phyloP scores from a whole-genome alignment of 225 moss, liverwort and hornwort genomes.

The Marchantia paleacea region DNA sequence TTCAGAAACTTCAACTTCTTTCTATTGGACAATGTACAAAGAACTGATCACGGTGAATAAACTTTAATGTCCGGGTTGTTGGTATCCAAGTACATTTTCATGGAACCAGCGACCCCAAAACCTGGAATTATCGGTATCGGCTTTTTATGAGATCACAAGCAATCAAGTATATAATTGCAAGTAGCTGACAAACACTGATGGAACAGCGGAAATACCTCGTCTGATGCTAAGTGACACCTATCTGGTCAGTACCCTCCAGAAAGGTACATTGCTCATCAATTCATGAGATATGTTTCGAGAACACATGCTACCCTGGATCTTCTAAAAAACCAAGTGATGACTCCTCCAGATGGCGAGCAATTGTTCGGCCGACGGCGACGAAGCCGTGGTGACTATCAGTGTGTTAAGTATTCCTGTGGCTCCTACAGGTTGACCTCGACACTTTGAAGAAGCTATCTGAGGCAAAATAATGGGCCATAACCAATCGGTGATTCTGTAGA shows the following conservation, averaged over 20 bases:
- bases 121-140: slow-evolving; percentile 2
- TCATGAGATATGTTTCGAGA: not conserved
- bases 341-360: not conserved
- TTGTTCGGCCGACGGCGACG: not conserved
- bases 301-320: slow-evolving; percentile 1
- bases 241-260: not conserved
- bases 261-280: slow-evolving; percentile 9
- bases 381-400: not conserved
- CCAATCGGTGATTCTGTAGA: slow-evolving; percentile 1
- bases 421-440: not conserved
- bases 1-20: not conserved
- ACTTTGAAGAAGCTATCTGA: not conserved
- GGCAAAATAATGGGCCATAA: not conserved
- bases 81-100: not conserved
- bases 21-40: slow-evolving; percentile 7
- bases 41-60: not conserved
- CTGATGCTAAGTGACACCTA: not conserved
- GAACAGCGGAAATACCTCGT: not conserved
- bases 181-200: slow-evolving; percentile 1
- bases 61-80: not conserved
- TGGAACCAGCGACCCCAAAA: not conserved
- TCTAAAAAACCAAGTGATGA: slow-evolving; percentile 4
- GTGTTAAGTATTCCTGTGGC: slow-evolving; percentile 2
- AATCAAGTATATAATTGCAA: not conserved
- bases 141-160: slow-evolving; percentile 14